Base-by-base conservation (phyloP, 768 basidiomycete species). In the Kwoniella mangroviensis region DNA sequence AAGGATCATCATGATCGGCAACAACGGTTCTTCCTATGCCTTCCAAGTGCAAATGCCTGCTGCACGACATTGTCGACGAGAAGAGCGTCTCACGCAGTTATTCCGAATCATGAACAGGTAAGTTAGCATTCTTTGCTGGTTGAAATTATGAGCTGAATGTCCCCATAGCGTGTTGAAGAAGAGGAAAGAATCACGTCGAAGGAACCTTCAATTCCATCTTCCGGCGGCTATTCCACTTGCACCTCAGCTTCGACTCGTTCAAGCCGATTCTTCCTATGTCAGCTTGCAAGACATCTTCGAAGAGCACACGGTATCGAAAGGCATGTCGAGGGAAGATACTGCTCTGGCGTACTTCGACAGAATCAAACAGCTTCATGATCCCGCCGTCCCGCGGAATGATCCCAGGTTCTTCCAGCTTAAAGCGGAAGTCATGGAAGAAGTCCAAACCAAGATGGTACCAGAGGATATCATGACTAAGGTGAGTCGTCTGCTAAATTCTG, bases 61-160 rank as follows among this genome's bases (percentile, higher is more conserved):
- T 42, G 89, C 89, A 62, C 87, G 94, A 21, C 91, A 92, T 74
- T 90, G 90, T 75, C 90, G 97, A 26, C 88, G 97, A 41, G 96
- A 99, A 84, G 96, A 99, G 77, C 87, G 92, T 60, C 89, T 96
- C 54, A 91, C 91, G 83, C 94, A 98, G 77, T 84, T 97, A 21
- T 91, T 96, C 84, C 89, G 97, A n/a, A 92, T 91, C 65, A 92
- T 98, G 84, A 98, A 97, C 78, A 89, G 90, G 94, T 95, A 71
- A 52, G n/a, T n/a, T n/a, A n/a, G n/a, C n/a, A n/a, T n/a, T n/a
- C n/a, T n/a, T n/a, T n/a, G n/a, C n/a, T n/a, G n/a, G n/a, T n/a
- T n/a, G n/a, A n/a, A n/a, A n/a, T n/a, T n/a, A n/a, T n/a, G n/a
- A n/a, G n/a, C n/a, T n/a, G n/a, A n/a, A n/a, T n/a, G 3, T 52